Evolutionary conservation across 2,329 filamentous ascomycete species (phyloP), one percentile per base, ranked within the genome.

Genomic region (Amylocarpus encephaloides): DNA sequence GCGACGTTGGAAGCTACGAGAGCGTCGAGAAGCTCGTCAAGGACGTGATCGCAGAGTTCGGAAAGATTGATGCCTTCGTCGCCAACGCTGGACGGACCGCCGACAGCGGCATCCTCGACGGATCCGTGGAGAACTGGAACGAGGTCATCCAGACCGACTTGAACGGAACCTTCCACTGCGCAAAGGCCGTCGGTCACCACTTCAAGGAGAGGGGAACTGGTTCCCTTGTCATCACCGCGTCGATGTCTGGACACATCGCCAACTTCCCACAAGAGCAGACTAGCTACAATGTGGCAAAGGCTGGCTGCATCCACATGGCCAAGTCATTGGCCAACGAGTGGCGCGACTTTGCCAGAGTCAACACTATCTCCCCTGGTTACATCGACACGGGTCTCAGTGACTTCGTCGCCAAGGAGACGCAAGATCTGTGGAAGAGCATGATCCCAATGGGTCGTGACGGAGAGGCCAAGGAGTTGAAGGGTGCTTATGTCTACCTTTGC

Each of bases 11-110:
- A 65, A 71, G 72, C 68, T 82, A 76, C 70, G 73, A 71, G 6
- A 34, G 32, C 5, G 78, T 79, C 51, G 68, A 78, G 65, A 68
- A 49, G 33, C 49, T 83, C 49, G 78, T 84, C 61, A 67, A 72
- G 56, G 71, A 79, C 39, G 79, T 47, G 47, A 71, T 83, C 64
- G 71, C 73, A 58, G 86, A 91, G 64, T 91, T 90, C 41, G 80
- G 80, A 68, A 76, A 82, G 70, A 77, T 85, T 62, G 80, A 85
- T 62, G 77, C 76, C 60, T 83, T 84, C 69, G 77, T 85, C 57
- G 81, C 81, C 68, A 85, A 85, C 67, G 84, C 85, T 16, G 85
- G 85, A 50, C 78, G 80, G 54, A 87, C 85, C 5, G 83, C 85
- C 59, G 77, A 84, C 70, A 72, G 71, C 49, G 85, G 84, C 51